Conservation (phyloP, 441 rosid species). For the Adansonia madagascariensis region DNA sequence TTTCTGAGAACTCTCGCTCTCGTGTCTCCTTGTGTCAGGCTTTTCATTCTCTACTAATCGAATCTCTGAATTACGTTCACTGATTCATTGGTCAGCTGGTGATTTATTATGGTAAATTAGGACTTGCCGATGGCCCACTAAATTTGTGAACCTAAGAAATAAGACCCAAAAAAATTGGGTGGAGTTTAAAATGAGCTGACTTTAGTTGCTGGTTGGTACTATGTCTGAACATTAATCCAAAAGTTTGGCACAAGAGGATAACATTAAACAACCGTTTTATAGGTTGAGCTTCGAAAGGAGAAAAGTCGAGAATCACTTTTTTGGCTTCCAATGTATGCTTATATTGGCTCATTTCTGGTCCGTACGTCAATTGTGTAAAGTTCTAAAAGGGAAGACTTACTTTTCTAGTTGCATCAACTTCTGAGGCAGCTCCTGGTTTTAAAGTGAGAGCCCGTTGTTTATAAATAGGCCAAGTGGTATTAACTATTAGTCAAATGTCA, state of each 20-base stretch:
- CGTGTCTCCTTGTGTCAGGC: conserved; percentile 39
- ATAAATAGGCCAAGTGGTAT: too few species aligned
- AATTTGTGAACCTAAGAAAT: background rate
- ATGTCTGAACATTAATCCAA: background rate
- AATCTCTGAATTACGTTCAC: conserved; percentile 51
- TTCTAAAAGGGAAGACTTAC: background rate
- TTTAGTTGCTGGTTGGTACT: background rate
- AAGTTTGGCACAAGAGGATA: background rate
- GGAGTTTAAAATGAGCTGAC: background rate
- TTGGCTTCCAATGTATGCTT: background rate
- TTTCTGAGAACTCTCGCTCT: conserved; percentile 42
- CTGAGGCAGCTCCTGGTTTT: background rate
- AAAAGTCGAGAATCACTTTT: background rate
- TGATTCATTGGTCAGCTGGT: conserved; percentile 74
- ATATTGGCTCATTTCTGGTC: background rate
- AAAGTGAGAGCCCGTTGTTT: background rate
- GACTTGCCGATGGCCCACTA: conserved; percentile 42
- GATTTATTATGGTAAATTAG: conserved; percentile 42
- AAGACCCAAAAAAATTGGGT: too few species aligned
- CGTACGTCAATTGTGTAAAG: too few species aligned
- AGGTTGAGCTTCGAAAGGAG: background rate
- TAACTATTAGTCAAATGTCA: background rate
- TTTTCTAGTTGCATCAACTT: background rate
- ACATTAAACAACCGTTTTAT: too few species aligned
- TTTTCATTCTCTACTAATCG: conserved; percentile 56